Evolutionary conservation across 768 basidiomycete genomes (phyloP).

Genomic region (Cantharellus cinnabarinus): DNA sequence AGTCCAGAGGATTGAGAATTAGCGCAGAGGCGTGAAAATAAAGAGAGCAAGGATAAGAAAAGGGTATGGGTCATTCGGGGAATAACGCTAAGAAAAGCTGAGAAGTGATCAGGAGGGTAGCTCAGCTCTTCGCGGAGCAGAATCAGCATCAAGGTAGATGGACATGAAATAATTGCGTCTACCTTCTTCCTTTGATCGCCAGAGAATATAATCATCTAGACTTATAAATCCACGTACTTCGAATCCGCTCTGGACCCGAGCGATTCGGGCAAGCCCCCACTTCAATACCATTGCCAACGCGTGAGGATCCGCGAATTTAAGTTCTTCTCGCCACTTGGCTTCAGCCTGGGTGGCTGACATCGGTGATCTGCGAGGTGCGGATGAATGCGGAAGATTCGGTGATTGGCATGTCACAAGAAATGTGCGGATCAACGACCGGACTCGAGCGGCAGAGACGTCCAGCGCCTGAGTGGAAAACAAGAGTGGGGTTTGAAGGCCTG

Average conservation of each 20-base stretch:
- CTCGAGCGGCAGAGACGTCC: slow-evolving; percentile 55
- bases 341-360: slow-evolving; percentile 26
- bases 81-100: slow-evolving; percentile 31
- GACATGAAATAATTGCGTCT: slow-evolving; percentile 13
- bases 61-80: slow-evolving; percentile 36
- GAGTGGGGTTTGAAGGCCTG: slow-evolving; percentile 64
- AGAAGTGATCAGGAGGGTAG: slow-evolving; percentile 50
- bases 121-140: slow-evolving; percentile 25
- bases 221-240: slow-evolving; percentile 68
- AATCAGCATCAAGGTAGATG: slow-evolving; percentile 10
- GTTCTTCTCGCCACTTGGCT: slow-evolving; percentile 53
- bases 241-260: slow-evolving; percentile 44
- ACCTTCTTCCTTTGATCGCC: slow-evolving; percentile 72
- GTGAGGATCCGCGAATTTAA: slow-evolving; percentile 63
- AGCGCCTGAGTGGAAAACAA: slow-evolving; percentile 80
- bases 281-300: slow-evolving; percentile 82
- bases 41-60: slow-evolving; percentile 50
- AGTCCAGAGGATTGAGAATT: slow-evolving; percentile 73
- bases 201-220: slow-evolving; percentile 69
- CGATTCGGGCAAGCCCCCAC: slow-evolving; percentile 74
- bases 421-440: slow-evolving; percentile 55
- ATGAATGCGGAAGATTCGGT: not conserved
- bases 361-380: not conserved
- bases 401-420: slow-evolving; percentile 31
- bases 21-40: slow-evolving; percentile 64